These are phyloP conservation scores for Aspergillus sclerotioniger DNA, from an alignment of 495 filamentous ascomycete species.

Conservation along the genomic window DNA sequence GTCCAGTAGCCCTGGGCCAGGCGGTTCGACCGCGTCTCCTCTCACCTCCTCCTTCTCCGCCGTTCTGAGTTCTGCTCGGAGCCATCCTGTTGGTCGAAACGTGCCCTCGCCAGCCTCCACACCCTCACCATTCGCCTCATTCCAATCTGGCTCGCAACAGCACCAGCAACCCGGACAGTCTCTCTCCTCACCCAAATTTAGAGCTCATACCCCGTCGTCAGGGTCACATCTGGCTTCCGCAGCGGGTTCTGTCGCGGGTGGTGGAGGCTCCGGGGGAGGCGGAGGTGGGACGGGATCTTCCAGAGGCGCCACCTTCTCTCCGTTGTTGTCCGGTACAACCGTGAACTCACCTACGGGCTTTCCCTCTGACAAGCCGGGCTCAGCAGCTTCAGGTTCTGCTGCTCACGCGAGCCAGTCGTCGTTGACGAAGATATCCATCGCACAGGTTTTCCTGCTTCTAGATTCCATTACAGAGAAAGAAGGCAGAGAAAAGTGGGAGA, in stretches of 20 bases:
- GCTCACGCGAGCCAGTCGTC: slow-evolving; percentile 51
- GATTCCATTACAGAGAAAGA: slow-evolving; percentile 93
- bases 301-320: slow-evolving; percentile 61
- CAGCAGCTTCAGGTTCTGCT: slow-evolving; percentile 33
- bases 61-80: slow-evolving; percentile 50
- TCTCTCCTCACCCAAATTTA: slow-evolving; percentile 58
- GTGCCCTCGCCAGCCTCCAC: slow-evolving; percentile 49
- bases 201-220: slow-evolving; percentile 60
- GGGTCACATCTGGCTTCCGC: slow-evolving; percentile 58
- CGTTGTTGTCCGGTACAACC: slow-evolving; percentile 59
- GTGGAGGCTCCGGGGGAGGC: slow-evolving; percentile 61
- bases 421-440: slow-evolving; percentile 80
- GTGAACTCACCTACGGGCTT: slow-evolving; percentile 61
- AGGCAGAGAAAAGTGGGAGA: slow-evolving; percentile 87
- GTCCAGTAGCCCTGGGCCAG: slow-evolving; percentile 45
- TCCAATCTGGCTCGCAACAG: slow-evolving; percentile 62
- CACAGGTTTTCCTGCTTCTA: slow-evolving; percentile 90
- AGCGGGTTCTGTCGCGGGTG: slow-evolving; percentile 54
- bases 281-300: slow-evolving; percentile 52
- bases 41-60: slow-evolving; percentile 55
- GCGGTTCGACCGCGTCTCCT: slow-evolving; percentile 50
- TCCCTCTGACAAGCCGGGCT: slow-evolving; percentile 51
- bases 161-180: slow-evolving; percentile 45
- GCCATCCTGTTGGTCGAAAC: slow-evolving; percentile 48
- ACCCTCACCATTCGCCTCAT: slow-evolving; percentile 52